phyloP scores from a whole-genome alignment of 768 basidiomycete genomes.

The Boletales sp. region DNA sequence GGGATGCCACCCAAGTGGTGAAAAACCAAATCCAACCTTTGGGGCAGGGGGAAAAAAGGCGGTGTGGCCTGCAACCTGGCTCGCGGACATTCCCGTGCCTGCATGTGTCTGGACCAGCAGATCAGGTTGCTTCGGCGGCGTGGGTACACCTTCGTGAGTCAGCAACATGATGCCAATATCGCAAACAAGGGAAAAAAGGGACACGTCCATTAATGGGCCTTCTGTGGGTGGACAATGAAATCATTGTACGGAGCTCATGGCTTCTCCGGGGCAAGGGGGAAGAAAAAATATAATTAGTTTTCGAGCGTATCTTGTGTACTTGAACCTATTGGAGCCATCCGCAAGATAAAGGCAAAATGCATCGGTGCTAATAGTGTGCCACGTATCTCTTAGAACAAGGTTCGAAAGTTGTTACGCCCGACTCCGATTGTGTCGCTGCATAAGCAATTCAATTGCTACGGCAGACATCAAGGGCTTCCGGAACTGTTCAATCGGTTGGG shows the following conservation, averaged over 20 bases:
- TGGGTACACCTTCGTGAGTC: constrained; percentile 8
- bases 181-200: constrained; percentile 2
- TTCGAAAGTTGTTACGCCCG: constrained; percentile 16
- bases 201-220: background rate
- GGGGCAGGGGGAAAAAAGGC: constrained; percentile 1
- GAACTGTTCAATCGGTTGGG: background rate
- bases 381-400: constrained; percentile 16
- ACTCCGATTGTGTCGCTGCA: constrained; percentile 8
- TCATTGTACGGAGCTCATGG: constrained; percentile 1
- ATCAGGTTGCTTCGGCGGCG: constrained; percentile 3
- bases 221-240: constrained; percentile 7
- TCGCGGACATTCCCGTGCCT: constrained; percentile 17
- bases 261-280: constrained; percentile 1
- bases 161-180: constrained; percentile 3
- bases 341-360: constrained; percentile 9
- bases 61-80: background rate
- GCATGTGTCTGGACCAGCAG: constrained; percentile 6
- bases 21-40: background rate
- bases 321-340: no score
- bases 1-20: constrained; percentile 1
- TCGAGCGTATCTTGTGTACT: background rate
- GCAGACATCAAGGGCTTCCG: background rate
- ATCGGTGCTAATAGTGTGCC: constrained; percentile 5
- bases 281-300: background rate
- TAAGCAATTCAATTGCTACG: constrained; percentile 29